Percentiles rank a stretch among this genome's conserved stretches.
Conservation (phyloP, 257 asterid genomes). For the Jacaranda copaia region DNA sequence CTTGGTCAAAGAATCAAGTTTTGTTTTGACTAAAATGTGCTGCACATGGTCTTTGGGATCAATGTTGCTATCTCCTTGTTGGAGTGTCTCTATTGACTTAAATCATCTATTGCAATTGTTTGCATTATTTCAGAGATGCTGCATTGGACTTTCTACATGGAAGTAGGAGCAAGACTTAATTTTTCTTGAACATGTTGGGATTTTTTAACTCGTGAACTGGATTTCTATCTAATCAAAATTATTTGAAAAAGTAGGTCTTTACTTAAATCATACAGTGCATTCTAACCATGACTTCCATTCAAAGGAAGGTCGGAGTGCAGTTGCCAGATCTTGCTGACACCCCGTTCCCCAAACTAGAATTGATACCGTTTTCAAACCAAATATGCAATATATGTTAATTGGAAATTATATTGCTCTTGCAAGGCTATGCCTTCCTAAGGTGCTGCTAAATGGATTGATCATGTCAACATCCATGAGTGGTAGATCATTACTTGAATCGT, state of each 20-base stretch:
- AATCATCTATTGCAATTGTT: constrained; percentile 1
- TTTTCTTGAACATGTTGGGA: not conserved
- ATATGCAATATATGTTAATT: not conserved
- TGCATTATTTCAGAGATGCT: not conserved
- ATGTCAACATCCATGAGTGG: too few relatives aligned
- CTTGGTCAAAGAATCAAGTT: not conserved
- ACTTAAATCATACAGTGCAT: not conserved
- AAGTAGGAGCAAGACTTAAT: not conserved
- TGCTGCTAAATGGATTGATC: too few relatives aligned
- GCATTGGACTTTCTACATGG: too few relatives aligned
- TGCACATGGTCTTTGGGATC: not conserved
- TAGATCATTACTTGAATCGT: too few relatives aligned
- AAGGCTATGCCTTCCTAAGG: too few relatives aligned
- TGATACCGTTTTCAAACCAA: not conserved
- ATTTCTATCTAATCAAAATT: not conserved
- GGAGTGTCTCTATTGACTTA: not conserved
- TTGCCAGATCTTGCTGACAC: not conserved
- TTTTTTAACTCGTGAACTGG: not conserved
- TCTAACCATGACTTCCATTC: not conserved
- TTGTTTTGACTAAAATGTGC: not conserved
- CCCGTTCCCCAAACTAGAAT: constrained; percentile 3
- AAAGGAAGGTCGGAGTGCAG: not conserved
- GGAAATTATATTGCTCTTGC: not conserved
- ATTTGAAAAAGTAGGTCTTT: not conserved
- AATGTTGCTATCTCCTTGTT: not conserved